Evolutionary conservation across 2,329 filamentous ascomycete species (phyloP).

Genomic region (Apiospora saccharicola): DNA sequence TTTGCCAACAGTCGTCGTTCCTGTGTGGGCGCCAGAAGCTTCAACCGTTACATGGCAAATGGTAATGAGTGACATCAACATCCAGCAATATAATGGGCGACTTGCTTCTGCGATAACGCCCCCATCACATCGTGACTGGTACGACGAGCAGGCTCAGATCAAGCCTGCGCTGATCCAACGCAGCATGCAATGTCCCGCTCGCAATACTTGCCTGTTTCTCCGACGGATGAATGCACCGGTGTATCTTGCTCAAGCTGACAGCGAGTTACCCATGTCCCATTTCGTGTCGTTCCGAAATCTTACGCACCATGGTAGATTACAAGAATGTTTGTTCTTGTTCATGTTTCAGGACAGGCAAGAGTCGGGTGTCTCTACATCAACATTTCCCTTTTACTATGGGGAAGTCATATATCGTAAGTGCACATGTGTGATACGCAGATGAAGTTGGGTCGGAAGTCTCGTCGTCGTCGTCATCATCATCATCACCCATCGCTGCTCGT

Average conservation of each 20-base stretch:
- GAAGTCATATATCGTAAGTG: background rate
- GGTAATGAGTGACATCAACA: background rate
- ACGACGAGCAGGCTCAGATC: background rate
- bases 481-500: background rate
- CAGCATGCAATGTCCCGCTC: background rate
- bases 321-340: background rate
- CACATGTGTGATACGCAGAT: background rate
- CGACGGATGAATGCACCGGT: background rate
- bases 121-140: background rate
- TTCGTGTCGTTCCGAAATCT: background rate
- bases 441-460: background rate
- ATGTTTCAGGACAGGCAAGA: background rate
- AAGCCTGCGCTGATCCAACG: background rate
- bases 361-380: background rate
- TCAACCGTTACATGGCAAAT: background rate
- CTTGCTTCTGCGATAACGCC: background rate
- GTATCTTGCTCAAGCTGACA: background rate
- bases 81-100: no score
- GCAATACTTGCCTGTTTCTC: background rate
- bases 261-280: background rate
- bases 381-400: background rate
- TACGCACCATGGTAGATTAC: background rate
- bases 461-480: background rate
- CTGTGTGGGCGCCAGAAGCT: background rate
- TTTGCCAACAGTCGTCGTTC: background rate